Evolutionary conservation across 441 rosid genomes (phyloP), one percentile per base, ranked within the genome.

Genomic region (Breynia disticha): DNA sequence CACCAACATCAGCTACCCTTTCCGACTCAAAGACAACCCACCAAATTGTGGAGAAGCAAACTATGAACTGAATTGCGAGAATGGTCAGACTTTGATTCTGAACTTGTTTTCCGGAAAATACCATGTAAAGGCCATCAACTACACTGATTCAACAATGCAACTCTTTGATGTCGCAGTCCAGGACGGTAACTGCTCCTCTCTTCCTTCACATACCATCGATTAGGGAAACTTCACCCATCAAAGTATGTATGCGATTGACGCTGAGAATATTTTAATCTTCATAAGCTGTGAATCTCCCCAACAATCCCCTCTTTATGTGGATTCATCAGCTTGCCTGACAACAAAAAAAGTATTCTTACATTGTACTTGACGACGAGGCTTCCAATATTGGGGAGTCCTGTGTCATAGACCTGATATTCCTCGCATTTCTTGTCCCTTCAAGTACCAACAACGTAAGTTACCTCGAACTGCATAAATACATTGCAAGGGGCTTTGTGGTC

Each of bases 1-100:
- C 22, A 32, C 42, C 1, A 32, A 22, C 42, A 52, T 51, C 55
- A 24, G 11, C 41, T n/a, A 52, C 28, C 69, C 69, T 43, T 60
- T 66, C 38, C 61, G 61, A 43, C 50, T 66, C 4, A 59, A 49
- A 22, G 22, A 8, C 15, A 61, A 66, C 12, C 61, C 60, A 4
- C 16, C 32, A 48, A 22, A 17, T n/a, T 66, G 69, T 11, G 69
- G 69, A 3, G 17, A 48, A 13, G 32, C 7, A 2, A 12, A 10
- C 1, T 60, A 18, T 45, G 60, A 54, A 21, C 54, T 66, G 1
- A 47, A 50, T 11, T 66, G 70, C 16, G 70, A 66, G 16, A 66
- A 55, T 49, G 54, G 60, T 19, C 43, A 19, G 19, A 57, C 63
- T 10, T 7, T 48, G n/a, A 17, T 64, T 0, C 14, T 64, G 1